Percentiles rank a stretch among this genome's conserved stretches.
These are phyloP conservation scores for Coemansia sp. DNA, from an alignment of 192 early-diverging fungal species.

Conservation along the genomic window DNA sequence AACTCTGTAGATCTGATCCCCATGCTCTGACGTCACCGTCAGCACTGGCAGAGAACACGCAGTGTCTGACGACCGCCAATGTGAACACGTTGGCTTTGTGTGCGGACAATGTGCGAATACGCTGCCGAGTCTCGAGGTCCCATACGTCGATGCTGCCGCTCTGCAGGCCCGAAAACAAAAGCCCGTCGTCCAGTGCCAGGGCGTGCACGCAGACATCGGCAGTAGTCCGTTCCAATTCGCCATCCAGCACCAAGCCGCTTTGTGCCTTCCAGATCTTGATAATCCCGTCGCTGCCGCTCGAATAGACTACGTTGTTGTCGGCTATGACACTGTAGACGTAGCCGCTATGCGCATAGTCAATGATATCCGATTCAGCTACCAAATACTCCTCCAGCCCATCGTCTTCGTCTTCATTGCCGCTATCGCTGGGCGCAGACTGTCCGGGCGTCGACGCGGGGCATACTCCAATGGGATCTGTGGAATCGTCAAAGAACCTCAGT, in stretches of 20 bases:
- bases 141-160: constrained; percentile 74
- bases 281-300: constrained; percentile 72
- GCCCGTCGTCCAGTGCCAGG: constrained; percentile 68
- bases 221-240: constrained; percentile 30
- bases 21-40: constrained; percentile 74
- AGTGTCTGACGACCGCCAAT: constrained; percentile 42
- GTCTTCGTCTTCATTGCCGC: constrained; percentile 19
- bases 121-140: constrained; percentile 72
- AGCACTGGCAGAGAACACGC: constrained; percentile 66
- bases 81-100: constrained; percentile 64
- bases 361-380: constrained; percentile 61
- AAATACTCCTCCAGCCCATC: constrained; percentile 47
- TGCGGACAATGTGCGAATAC: constrained; percentile 42
- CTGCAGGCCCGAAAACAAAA: constrained; percentile 75
- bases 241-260: not conserved
- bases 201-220: constrained; percentile 61
- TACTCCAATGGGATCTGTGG: constrained; percentile 10
- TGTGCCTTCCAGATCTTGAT: constrained; percentile 54
- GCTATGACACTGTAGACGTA: constrained; percentile 65
- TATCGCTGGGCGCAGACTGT: not conserved
- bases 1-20: constrained; percentile 63
- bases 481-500: constrained; percentile 44
- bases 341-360: constrained; percentile 70
- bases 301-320: constrained; percentile 29
- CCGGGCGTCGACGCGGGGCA: constrained; percentile 20